These are phyloP conservation scores for Withania somnifera DNA, from an alignment of 305 asterid species.

Conservation along the genomic window DNA sequence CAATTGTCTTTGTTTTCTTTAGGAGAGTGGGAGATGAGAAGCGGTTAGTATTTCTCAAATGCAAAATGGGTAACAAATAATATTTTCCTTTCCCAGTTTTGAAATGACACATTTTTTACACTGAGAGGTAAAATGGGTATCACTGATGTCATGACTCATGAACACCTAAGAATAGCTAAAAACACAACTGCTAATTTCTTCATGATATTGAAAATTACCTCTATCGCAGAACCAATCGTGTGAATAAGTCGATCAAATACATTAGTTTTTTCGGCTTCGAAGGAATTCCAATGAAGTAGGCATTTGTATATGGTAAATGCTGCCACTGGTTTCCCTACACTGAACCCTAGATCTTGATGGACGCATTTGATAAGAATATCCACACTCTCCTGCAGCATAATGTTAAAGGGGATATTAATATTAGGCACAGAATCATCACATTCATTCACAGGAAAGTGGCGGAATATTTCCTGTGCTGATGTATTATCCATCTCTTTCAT, in stretches of 20 bases:
- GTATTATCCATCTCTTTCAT: too few species aligned
- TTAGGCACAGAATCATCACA: neutral
- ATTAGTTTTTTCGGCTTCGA: slow-evolving; percentile 97
- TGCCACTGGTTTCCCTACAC: slow-evolving; percentile 96
- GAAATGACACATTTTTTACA: too few species aligned
- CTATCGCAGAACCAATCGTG: slow-evolving; percentile 94
- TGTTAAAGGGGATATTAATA: neutral
- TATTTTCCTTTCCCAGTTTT: too few species aligned
- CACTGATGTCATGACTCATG: too few species aligned
- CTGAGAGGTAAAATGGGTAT: too few species aligned
- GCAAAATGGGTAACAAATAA: too few species aligned
- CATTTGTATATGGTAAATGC: slow-evolving; percentile 96
- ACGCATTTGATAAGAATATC: slow-evolving; percentile 85
- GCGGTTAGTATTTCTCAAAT: too few species aligned
- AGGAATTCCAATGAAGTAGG: slow-evolving; percentile 96
- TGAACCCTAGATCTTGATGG: slow-evolving; percentile 76
- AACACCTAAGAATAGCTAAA: too few species aligned
- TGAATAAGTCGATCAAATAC: slow-evolving; percentile 97
- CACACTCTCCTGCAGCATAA: slow-evolving; percentile 78
- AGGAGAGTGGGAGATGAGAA: too few species aligned
- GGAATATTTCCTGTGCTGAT: neutral
- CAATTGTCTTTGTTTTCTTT: too few species aligned
- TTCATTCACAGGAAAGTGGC: neutral
- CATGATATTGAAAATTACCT: too few species aligned
- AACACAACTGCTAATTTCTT: too few species aligned